Percentiles rank a stretch among this genome's conserved stretches.
Conservation (phyloP, 2,329 filamentous ascomycete genomes). For the Anthostomella pinea region DNA sequence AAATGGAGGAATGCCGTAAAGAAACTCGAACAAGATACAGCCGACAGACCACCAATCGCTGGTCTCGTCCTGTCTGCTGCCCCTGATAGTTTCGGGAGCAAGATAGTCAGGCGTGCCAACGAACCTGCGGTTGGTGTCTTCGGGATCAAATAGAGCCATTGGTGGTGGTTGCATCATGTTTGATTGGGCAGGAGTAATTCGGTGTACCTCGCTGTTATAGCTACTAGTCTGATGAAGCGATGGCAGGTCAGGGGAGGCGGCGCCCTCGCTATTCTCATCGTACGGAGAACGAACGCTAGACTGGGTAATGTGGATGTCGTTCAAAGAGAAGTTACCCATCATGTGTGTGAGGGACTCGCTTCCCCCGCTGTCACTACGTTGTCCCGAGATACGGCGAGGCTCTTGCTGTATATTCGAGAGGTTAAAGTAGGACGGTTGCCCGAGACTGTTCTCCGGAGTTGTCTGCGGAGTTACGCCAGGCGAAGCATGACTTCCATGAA, state of each 20-base stretch:
- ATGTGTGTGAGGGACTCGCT: constrained; percentile 82
- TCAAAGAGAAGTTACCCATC: constrained; percentile 75
- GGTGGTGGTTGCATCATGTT: constrained; percentile 85
- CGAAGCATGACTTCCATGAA: constrained; percentile 69
- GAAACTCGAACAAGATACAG: constrained; percentile 94
- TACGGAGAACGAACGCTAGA: constrained; percentile 57
- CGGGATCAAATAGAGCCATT: constrained; percentile 92
- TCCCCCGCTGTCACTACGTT: constrained; percentile 87
- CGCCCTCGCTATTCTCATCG: constrained; percentile 72
- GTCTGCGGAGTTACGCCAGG: constrained; percentile 83
- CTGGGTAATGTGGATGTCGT: constrained; percentile 52
- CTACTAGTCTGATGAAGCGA: constrained; percentile 55
- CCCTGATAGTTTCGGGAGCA: constrained; percentile 93
- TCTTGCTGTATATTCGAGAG: constrained; percentile 59
- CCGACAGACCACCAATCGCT: constrained; percentile 99
- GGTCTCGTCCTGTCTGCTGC: constrained; percentile 92
- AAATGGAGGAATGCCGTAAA: constrained; percentile 92
- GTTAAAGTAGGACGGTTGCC: constrained; percentile 91
- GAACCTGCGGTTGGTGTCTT: constrained; percentile 88
- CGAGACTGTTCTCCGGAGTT: constrained; percentile 73
- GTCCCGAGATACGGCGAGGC: constrained; percentile 68
- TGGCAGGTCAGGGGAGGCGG: constrained; percentile 74
- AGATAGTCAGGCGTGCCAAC: constrained; percentile 97
- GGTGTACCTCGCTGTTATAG: constrained; percentile 48
- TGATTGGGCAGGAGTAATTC: constrained; percentile 59